phyloP scores from a whole-genome alignment of 1,284 basidiomycete genomes.

The Schizophyllum amplum region DNA sequence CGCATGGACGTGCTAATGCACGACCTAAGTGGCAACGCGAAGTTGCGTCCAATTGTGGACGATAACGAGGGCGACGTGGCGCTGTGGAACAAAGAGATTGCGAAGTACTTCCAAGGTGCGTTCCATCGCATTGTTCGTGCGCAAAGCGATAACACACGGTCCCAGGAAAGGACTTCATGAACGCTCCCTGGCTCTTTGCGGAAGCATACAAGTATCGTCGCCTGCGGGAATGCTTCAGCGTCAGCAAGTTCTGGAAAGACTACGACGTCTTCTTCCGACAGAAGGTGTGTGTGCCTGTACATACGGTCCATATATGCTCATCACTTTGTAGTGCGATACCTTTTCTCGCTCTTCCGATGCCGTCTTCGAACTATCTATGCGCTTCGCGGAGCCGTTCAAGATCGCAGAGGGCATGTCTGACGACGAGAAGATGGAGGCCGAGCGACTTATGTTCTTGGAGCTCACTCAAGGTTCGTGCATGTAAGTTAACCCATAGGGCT shows the following conservation, averaged over 20 bases:
- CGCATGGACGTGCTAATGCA: constrained; percentile 80
- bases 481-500: constrained; percentile 4
- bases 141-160: constrained; percentile 2
- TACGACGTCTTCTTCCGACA: constrained; percentile 92
- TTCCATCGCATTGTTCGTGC: constrained; percentile 1
- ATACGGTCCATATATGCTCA: background rate
- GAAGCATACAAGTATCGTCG: constrained; percentile 98
- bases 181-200: constrained; percentile 91
- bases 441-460: constrained; percentile 89
- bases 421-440: constrained; percentile 63
- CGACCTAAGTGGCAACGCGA: constrained; percentile 73
- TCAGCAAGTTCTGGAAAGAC: constrained; percentile 86
- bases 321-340: constrained; percentile 71
- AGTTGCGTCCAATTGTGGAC: constrained; percentile 82
- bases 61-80: constrained; percentile 93
- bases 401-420: constrained; percentile 48
- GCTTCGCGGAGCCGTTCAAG: constrained; percentile 84
- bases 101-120: constrained; percentile 84
- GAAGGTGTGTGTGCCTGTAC: constrained; percentile 41
- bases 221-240: constrained; percentile 91
- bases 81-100: constrained; percentile 96
- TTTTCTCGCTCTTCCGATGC: constrained; percentile 90
- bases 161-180: constrained; percentile 91
- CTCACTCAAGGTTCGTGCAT: constrained; percentile 67
- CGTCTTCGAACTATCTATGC: constrained; percentile 91